Percentiles rank a stretch among this genome's conserved stretches.
Evolutionary conservation across 495 filamentous ascomycete genomes (phyloP).

Genomic region (Staphylotrichum tortipilum): DNA sequence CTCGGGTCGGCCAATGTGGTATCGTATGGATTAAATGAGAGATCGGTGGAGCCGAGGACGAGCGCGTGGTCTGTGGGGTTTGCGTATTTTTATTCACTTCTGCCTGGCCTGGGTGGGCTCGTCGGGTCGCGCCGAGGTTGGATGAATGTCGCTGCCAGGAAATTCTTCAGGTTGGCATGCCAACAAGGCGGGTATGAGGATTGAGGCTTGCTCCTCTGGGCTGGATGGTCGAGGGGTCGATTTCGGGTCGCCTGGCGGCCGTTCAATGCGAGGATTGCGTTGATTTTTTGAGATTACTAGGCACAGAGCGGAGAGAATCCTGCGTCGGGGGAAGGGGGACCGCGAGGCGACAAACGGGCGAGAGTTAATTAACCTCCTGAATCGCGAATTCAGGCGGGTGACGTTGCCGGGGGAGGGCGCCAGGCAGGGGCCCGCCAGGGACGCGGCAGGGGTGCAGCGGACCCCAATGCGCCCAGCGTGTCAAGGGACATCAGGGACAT

Average conservation of each 20-base stretch:
- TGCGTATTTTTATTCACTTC: too few species aligned
- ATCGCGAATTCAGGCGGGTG: slow-evolving; percentile 15
- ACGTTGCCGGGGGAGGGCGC: too few species aligned
- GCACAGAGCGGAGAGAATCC: neutral
- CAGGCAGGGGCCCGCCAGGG: neutral
- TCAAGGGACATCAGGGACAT: slow-evolving; percentile 28
- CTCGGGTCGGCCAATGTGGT: too few species aligned
- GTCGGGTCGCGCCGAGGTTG: neutral
- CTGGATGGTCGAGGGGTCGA: neutral
- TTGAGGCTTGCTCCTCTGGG: neutral
- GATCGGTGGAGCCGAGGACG: too few species aligned
- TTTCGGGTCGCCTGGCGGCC: too few species aligned
- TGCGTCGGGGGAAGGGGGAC: neutral
- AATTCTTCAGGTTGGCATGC: neutral
- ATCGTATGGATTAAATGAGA: too few species aligned
- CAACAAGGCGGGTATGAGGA: too few species aligned
- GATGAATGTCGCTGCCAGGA: neutral
- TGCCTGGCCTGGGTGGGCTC: too few species aligned
- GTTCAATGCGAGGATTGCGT: neutral
- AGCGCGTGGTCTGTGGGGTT: too few species aligned
- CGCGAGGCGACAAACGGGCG: neutral
- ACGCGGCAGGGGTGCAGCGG: neutral
- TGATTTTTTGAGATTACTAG: neutral
- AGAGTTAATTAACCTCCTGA: slow-evolving; percentile 3
- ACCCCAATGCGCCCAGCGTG: slow-evolving; percentile 8